Base-by-base conservation (phyloP, 75 land plant species). In the Pseudotsuga menziesii region DNA sequence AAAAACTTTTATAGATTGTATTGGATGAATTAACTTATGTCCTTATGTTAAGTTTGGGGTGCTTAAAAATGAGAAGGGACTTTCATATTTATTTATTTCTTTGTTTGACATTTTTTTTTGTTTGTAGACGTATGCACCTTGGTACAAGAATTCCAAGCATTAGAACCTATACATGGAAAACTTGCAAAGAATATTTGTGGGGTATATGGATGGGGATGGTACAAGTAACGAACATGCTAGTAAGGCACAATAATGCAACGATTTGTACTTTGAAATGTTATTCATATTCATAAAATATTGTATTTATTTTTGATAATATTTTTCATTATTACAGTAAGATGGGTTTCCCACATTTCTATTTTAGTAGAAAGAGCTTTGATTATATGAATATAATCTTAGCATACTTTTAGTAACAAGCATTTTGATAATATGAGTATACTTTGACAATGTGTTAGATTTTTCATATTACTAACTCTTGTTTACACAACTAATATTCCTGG, bases 1-100 rank as follows among this genome's bases (percentile, higher is more conserved):
- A 77, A 96, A 96, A 79, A 80, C 94, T 63, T 93, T 93, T 27
- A 95, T 96, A 96, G 57, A 89, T 96, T 70, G 93, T 96, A 13
- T 74, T 96, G 77, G 99, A 96, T 66, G 99, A 94, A 74, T 94
- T 95, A n/a, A 94, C 89, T 80, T 97, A 96, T 81, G 92, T 90
- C 54, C 88, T 96, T 77, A 91, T 96, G 95, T 97, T 91, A 80
- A 71, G 12, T 73, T 76, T 77, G 58, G 52, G 2, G n/a, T 58
- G 27, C 44, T n/a, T 41, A 19, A n/a, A 15, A 13, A 32, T 11
- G 3, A 61, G 22, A 56, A 39, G 3, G 4, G 29, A 75, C 15
- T 32, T 32, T 5, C 11, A 39, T 73, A 3, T 29, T 0, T n/a
- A 14, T 16, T 16, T 56, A 41, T 20, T 79, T 52, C 66, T 57